Evolutionary conservation across 2,329 filamentous ascomycete genomes (phyloP).

Genomic region (Apiospora arundinis): DNA sequence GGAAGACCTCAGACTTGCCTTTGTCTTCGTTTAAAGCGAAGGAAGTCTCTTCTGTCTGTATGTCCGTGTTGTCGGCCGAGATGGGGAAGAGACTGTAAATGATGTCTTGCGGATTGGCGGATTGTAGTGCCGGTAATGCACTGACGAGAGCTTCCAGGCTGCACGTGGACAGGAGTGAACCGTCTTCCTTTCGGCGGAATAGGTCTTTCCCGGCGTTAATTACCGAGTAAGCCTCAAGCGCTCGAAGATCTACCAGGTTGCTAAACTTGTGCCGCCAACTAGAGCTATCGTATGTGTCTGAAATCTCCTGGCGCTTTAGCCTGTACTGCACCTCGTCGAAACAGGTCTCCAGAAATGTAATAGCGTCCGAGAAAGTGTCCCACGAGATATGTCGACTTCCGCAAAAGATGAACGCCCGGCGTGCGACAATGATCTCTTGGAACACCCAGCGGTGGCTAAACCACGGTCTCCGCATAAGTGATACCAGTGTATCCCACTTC

Average conservation of each 20-base stretch:
- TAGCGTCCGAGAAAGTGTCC: not conserved
- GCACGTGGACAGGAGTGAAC: not conserved
- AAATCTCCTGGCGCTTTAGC: not conserved
- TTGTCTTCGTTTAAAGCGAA: not conserved
- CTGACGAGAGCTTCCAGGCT: not conserved
- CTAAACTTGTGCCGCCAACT: too few species aligned
- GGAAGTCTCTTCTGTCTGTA: not conserved
- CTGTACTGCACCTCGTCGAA: not conserved
- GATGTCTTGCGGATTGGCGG: not conserved
- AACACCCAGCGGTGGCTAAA: not conserved
- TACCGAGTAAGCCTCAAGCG: too few species aligned
- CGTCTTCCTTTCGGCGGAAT: not conserved
- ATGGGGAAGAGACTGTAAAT: not conserved
- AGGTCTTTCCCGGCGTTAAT: too few species aligned
- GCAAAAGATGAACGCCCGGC: not conserved
- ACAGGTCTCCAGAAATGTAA: not conserved
- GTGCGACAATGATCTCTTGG: not conserved
- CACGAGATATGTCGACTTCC: not conserved
- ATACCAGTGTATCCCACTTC: too few species aligned
- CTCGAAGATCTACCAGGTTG: not conserved
- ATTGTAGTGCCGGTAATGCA: not conserved
- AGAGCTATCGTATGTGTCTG: too few species aligned
- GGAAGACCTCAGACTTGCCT: not conserved
- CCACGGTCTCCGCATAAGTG: not conserved
- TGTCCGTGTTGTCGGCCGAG: not conserved